Evolutionary conservation across 2,329 filamentous ascomycete species (phyloP).

Genomic region (Trichoderma hamatum): DNA sequence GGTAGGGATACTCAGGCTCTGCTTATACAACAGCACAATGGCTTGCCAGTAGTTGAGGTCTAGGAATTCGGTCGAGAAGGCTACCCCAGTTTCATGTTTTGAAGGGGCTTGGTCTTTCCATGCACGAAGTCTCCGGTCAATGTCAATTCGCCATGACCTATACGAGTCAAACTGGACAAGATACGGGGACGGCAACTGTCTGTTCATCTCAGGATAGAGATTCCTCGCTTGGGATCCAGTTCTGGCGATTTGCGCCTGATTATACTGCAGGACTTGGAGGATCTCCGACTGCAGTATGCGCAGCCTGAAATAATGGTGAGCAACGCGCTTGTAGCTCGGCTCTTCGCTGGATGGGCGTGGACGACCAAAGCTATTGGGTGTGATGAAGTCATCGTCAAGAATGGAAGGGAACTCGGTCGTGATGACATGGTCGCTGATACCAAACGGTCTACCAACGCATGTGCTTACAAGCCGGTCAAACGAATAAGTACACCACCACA

Average conservation of each 20-base stretch:
- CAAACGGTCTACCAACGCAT: slow-evolving; percentile 90
- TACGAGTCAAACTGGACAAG: slow-evolving; percentile 83
- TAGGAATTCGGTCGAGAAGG: slow-evolving; percentile 85
- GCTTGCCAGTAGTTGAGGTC: slow-evolving; percentile 98
- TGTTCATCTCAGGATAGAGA: slow-evolving; percentile 74
- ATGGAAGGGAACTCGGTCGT: slow-evolving; percentile 93
- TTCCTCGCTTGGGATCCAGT: slow-evolving; percentile 62
- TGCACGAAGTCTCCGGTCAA: slow-evolving; percentile 78
- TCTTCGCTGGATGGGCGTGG: slow-evolving; percentile 57
- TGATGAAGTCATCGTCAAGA: slow-evolving; percentile 87
- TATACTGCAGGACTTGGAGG: slow-evolving; percentile 87
- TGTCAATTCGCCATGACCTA: slow-evolving; percentile 83
- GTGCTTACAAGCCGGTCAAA: slow-evolving; percentile 93
- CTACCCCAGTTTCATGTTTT: slow-evolving; percentile 78
- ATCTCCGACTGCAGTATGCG: slow-evolving; percentile 92
- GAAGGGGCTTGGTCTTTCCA: slow-evolving; percentile 86
- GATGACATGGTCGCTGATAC: slow-evolving; percentile 93
- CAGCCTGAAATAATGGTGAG: slow-evolving; percentile 89
- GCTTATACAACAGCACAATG: slow-evolving; percentile 92
- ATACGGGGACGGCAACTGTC: slow-evolving; percentile 80
- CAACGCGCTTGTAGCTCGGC: slow-evolving; percentile 86
- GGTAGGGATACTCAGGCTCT: slow-evolving; percentile 83
- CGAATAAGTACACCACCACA: slow-evolving; percentile 98
- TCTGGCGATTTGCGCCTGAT: slow-evolving; percentile 80
- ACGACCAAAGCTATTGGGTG: slow-evolving; percentile 70